Evolutionary conservation across 805 yeast species (phyloP).

Genomic region (Starmerella vaccinii): DNA sequence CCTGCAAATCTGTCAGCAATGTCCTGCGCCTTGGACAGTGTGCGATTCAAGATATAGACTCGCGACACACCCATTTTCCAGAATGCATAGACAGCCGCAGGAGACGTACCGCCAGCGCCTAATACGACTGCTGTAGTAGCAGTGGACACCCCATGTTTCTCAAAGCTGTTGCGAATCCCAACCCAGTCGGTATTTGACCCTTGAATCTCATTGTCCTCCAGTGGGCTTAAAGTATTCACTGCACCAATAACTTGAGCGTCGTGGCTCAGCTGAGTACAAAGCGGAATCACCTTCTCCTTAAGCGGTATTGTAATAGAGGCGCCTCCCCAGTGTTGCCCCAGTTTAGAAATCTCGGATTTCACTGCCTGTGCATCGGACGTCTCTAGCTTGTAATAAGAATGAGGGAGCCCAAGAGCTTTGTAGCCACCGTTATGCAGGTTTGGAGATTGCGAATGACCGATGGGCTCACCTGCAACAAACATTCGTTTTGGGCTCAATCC

Average conservation of each 20-base stretch:
- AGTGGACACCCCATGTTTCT: slow-evolving; percentile 45
- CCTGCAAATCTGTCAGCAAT: slow-evolving; percentile 52
- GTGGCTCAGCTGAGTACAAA: slow-evolving; percentile 54
- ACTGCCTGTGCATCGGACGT: slow-evolving; percentile 54
- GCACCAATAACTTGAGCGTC: slow-evolving; percentile 84
- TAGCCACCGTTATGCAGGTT: slow-evolving; percentile 73
- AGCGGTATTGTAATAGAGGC: slow-evolving; percentile 90
- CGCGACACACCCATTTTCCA: slow-evolving; percentile 63
- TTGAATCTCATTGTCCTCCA: slow-evolving; percentile 39
- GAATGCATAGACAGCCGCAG: slow-evolving; percentile 88
- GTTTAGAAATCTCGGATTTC: slow-evolving; percentile 39
- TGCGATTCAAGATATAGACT: slow-evolving; percentile 75
- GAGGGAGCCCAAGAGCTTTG: slow-evolving; percentile 64
- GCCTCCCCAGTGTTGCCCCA: slow-evolving; percentile 66
- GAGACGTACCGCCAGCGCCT: slow-evolving; percentile 97
- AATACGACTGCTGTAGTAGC: slow-evolving; percentile 56
- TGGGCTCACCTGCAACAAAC: slow-evolving; percentile 72
- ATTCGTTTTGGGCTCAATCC: slow-evolving; percentile 48
- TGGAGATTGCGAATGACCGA: slow-evolving; percentile 84
- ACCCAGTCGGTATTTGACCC: slow-evolving; percentile 97
- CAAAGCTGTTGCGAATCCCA: slow-evolving; percentile 67
- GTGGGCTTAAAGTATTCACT: slow-evolving; percentile 71
- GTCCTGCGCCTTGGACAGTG: slow-evolving; percentile 50
- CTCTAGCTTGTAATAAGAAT: slow-evolving; percentile 56
- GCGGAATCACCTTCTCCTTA: slow-evolving; percentile 66